Evolutionary conservation across 345 rosid genomes (phyloP), one percentile per base, ranked within the genome.

Genomic region (Punica granatum): DNA sequence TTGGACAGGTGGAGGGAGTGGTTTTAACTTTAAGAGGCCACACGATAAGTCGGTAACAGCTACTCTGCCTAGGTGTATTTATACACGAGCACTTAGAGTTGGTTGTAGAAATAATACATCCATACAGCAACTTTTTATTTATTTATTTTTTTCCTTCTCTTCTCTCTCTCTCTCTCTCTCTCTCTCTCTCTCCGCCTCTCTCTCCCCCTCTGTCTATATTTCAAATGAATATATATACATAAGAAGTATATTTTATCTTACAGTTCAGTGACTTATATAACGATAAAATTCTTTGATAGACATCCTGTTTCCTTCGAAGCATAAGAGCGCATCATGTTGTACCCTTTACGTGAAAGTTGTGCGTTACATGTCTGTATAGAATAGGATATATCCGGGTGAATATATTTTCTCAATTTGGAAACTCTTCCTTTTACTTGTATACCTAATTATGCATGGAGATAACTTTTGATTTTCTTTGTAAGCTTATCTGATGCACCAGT

Each of bases 1-100:
- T 67, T 65, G 64, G 74, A 72, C 75, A 67, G 71, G 78, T 68
- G 69, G 68, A 71, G 69, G 69, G 68, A 70, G 71, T 81, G 72
- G 59, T 61, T 69, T 69, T 75, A 9, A n/a, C n/a, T n/a, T 5
- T 37, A 11, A 36, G 15, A 75, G 65, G 67, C 75, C 65, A 13
- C 58, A 56, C 26, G 33, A 56, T 26, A 30, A 56, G 19, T 30
- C 61, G 30, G 58, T 8, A 56, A 13, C 4, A 56, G 19, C 19
- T 28, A 53, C 30, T 53, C 14, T 21, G 14, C 7, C 6, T 53
- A 9, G 30, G 14, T 23, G 33, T 26, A 51, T 56, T 25, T 56
- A 13, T 10, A 11, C 4, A 56, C 32, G 12, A 28, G 34, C 19
- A 26, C 25, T 56, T 26, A 23, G 11, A 13, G 32, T 56, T 6